Conservation (phyloP, 2,329 filamentous ascomycete genomes). For the Calonectria pseudoturangicola region DNA sequence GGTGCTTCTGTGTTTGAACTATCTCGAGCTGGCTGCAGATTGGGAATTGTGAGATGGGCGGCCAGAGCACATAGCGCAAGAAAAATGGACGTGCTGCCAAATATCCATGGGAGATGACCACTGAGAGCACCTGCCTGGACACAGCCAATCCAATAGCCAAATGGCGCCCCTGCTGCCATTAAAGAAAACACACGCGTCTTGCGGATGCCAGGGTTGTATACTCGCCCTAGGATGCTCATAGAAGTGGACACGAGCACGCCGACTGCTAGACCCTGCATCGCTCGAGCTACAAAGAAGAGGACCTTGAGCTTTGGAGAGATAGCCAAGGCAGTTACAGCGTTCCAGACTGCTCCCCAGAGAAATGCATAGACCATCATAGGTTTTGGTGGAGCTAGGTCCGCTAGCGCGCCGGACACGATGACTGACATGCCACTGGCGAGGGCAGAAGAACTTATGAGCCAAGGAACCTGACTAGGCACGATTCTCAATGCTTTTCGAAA, state of each 20-base stretch:
- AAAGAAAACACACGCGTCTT: neutral
- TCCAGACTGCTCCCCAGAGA: neutral
- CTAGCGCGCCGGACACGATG: neutral
- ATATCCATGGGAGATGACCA: neutral
- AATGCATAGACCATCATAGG: neutral
- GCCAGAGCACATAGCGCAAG: neutral
- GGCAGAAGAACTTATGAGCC: constrained; percentile 6
- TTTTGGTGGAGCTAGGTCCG: neutral
- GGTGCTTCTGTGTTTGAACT: neutral
- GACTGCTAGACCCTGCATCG: neutral
- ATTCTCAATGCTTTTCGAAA: neutral
- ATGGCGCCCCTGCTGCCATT: neutral
- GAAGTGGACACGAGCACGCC: neutral
- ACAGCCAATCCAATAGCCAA: neutral
- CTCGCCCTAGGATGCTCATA: neutral
- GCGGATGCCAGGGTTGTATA: neutral
- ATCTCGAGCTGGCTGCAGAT: neutral
- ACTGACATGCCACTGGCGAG: neutral
- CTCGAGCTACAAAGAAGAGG: neutral
- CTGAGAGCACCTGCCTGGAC: neutral
- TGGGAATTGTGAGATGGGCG: neutral
- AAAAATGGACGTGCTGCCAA: neutral
- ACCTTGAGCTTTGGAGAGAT: neutral
- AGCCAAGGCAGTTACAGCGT: neutral
- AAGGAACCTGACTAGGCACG: neutral